Base-by-base conservation (phyloP, 2,329 filamentous ascomycete species). In the Sporothrix humicola region DNA sequence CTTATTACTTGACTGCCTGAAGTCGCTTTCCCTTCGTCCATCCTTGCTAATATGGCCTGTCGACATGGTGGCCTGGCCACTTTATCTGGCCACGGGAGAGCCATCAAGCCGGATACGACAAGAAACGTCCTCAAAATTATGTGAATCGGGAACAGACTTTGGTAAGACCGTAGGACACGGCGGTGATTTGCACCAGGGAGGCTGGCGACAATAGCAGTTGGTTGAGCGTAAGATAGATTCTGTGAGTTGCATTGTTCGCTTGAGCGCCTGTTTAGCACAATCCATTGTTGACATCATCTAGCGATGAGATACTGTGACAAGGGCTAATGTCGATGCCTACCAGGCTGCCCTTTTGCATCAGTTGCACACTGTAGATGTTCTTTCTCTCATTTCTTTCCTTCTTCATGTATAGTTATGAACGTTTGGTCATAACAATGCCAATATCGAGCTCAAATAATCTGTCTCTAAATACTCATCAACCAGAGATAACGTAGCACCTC, bases 161-260 rank as follows among this genome's bases (percentile, higher is more conserved):
- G 61, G 59, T 15, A 42, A 48, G 48, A 52, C n/a, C 17, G 50
- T 54, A 20, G n/a, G 15, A 59, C 42, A 65, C 42, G 20, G 4
- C 61, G 23, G 13, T 26, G 70, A 65, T 72, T 37, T 72, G 10
- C 70, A 72, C 44, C 42, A 8, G 69, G 44, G 69, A 50, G 26
- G 54, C 17, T 54, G 52, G 56, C 26, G 31, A 23, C 13, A 48
- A 17, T 17, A 26, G 13, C 13, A 12, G 52, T 31, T 7, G 13
- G 42, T n/a, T 31, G 54, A 20, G 69, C 54, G 20, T 13, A 26
- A 26, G 48, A 13, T 5, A 20, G 42, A 59, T 66, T 26, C 5
- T 20, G 12, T 7, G 7, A 8, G n/a, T 3, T 66, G 61, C n/a
- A 46, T 48, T 26, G 17, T 48, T 23, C 42, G 12, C 8, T 71